Evolutionary conservation across 2,329 filamentous ascomycete species (phyloP).

Genomic region (Microcyclospora tardicrescens): DNA sequence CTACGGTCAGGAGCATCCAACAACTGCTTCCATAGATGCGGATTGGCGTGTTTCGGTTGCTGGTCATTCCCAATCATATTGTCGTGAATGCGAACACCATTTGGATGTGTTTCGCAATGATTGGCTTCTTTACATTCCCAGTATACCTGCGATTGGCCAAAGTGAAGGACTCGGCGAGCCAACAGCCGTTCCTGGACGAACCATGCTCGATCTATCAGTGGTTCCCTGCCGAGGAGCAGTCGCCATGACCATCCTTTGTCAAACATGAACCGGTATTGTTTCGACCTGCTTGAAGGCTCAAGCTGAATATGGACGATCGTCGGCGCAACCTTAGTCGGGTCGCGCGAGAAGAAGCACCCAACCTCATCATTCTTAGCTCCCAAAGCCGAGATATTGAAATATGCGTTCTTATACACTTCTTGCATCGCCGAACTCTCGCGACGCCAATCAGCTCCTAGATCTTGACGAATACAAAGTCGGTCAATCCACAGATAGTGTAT

Average conservation of each 20-base stretch:
- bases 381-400: too few species aligned
- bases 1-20: slow-evolving; percentile 1
- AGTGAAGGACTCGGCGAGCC: slow-evolving; percentile 2
- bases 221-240: slow-evolving; percentile 3
- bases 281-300: neutral
- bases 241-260: neutral
- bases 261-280: neutral
- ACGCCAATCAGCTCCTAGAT: neutral
- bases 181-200: slow-evolving; percentile 4
- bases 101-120: too few species aligned
- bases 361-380: too few species aligned
- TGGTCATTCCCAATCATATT: neutral
- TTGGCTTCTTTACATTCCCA: slow-evolving; percentile 4
- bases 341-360: neutral
- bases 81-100: too few species aligned
- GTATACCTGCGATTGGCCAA: neutral
- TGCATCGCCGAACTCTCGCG: neutral
- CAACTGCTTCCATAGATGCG: neutral
- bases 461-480: neutral
- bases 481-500: neutral
- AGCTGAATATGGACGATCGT: neutral
- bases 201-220: slow-evolving; percentile 4
- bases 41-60: neutral
- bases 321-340: neutral
- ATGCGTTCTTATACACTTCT: neutral